Evolutionary conservation across 139 green algal species (phyloP), one percentile per base, ranked within the genome.

Genomic region (Chlorella vulgaris): DNA sequence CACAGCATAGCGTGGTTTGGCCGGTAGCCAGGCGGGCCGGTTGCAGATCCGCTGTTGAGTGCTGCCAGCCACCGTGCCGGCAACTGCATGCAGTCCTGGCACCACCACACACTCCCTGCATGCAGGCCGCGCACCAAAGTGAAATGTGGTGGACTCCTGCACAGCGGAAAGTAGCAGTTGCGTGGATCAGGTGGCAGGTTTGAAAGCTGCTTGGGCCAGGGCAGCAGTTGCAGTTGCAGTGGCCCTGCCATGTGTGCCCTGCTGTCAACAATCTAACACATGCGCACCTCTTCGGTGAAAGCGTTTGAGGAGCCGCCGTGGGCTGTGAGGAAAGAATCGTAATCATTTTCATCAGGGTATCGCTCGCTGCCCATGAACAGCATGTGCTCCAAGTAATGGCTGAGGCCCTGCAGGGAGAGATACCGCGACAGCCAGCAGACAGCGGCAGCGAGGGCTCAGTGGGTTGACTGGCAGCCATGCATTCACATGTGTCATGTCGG

Each of bases 321-420:
- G 3, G 89, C 83, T 5, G 86, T 91, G 2, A 99, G 86, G 85
- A 89, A 99, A 2, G 92, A 84, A 65, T 98, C 96, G 81, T 98
- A 99, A 19, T 98, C 96, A 62, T 99, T 98, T 76, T 99, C 97
- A 65, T 96, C 89, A 1, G 97, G 95, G 87, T 91, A 99, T 75
- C 94, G 92, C 29, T 89, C 85, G 76, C 90, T 97, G 76, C 97
- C 97, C 96, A 99, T 99, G 91, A 99, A 99, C 53, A 99, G 91
- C 97, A 99, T 99, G 89, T 99, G 97, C 88, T 99, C 97, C 81
- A 99, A 82, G 82, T 97, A 98, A 87, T 98, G 96, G 42, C 78
- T 91, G 58, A 98, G 82, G 0, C 95, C 95, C 88, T 96, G 88
- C 31, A 43, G 31, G 33, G 2, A 29, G 5, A 65, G 55, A 15